Conservation (phyloP, 2,329 filamentous ascomycete genomes). For the Plectosphaerella cucumerina region DNA sequence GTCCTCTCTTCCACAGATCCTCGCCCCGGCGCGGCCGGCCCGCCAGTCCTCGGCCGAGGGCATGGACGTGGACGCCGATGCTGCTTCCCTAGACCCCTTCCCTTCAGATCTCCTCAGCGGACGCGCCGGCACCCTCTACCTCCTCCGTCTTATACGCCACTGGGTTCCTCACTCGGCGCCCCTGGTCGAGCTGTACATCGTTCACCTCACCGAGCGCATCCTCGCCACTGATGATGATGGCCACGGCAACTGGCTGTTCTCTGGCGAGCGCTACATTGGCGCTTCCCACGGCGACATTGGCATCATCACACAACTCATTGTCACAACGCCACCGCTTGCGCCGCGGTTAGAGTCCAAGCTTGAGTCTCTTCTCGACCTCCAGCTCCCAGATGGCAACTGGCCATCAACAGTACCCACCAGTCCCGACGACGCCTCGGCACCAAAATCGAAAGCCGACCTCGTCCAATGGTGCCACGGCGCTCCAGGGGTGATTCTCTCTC, state of each 20-base stretch:
- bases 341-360: conserved; percentile 48
- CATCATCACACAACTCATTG: conserved; percentile 65
- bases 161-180: conserved; percentile 46
- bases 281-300: conserved; percentile 65
- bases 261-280: conserved; percentile 58
- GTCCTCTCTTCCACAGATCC: conserved; percentile 28
- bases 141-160: conserved; percentile 58
- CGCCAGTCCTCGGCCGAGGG: not conserved
- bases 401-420: conserved; percentile 43
- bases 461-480: conserved; percentile 67
- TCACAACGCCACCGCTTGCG: conserved; percentile 52
- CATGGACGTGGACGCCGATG: not conserved
- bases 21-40: conserved; percentile 15
- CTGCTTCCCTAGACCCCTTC: conserved; percentile 29
- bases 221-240: conserved; percentile 42
- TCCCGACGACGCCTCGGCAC: conserved; percentile 17
- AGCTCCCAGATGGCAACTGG: conserved; percentile 61
- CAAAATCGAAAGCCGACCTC: conserved; percentile 23
- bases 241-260: conserved; percentile 55
- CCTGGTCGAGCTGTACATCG: conserved; percentile 49
- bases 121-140: conserved; percentile 63
- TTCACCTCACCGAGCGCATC: conserved; percentile 55
- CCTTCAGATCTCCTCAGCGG: conserved; percentile 63
- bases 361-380: conserved; percentile 51
- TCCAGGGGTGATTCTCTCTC: conserved; percentile 56